Conservation (phyloP, 2,329 filamentous ascomycete genomes). For the Ceratocystis colombiana region DNA sequence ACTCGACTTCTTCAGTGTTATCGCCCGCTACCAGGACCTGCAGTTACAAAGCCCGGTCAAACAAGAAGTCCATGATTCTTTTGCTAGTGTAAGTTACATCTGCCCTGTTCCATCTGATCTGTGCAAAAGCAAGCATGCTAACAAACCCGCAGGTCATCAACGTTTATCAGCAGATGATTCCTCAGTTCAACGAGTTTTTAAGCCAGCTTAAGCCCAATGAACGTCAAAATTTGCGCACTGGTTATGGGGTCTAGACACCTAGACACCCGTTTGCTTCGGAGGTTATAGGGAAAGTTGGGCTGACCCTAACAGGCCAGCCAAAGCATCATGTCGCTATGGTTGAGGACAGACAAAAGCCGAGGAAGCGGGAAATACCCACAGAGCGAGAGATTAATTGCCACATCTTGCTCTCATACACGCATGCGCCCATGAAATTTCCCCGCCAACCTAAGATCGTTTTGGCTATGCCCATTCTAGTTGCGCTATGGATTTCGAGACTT, state of each 20-base stretch:
- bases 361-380: not conserved
- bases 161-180: slow-evolving; percentile 50
- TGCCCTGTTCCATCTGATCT: not conserved
- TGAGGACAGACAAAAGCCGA: not conserved
- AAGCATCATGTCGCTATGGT: not conserved
- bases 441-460: not conserved
- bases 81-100: slow-evolving; percentile 56
- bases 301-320: not conserved
- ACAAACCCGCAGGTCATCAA: slow-evolving; percentile 39
- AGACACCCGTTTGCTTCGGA: slow-evolving; percentile 10
- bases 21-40: slow-evolving; percentile 65
- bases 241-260: slow-evolving; percentile 38
- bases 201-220: slow-evolving; percentile 42
- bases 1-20: slow-evolving; percentile 69
- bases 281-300: not conserved
- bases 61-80: slow-evolving; percentile 58
- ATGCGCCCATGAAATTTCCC: not conserved
- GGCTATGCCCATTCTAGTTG: slow-evolving; percentile 5
- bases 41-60: slow-evolving; percentile 50
- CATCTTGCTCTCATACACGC: not conserved
- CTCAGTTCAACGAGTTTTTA: slow-evolving; percentile 48
- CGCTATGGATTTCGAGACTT: not conserved
- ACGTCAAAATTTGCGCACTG: slow-evolving; percentile 40
- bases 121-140: slow-evolving; percentile 23
- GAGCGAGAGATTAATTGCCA: not conserved